These are phyloP conservation scores for Globisporangium canariense DNA, from an alignment of 352 stramenopile genomes.

Conservation along the genomic window DNA sequence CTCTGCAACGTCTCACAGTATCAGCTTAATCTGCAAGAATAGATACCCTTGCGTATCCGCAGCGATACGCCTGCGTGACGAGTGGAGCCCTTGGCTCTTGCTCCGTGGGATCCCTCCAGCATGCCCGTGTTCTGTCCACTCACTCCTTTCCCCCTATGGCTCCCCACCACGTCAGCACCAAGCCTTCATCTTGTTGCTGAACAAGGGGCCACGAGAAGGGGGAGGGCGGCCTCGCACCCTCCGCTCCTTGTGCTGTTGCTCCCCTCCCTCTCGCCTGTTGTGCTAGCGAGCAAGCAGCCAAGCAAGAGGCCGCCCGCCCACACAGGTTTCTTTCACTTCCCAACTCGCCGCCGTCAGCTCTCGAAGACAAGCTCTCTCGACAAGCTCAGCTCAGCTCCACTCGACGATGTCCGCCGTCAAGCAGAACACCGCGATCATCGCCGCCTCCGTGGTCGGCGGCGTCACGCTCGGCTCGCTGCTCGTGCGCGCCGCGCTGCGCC, in stretches of 20 bases:
- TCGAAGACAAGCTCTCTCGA: background rate
- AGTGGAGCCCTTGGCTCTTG: background rate
- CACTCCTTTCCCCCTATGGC: conserved; percentile 15
- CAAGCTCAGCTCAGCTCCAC: background rate
- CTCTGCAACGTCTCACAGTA: too few relatives aligned
- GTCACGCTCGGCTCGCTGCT: conserved; percentile 67
- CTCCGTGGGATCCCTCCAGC: background rate
- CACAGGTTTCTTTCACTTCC: background rate
- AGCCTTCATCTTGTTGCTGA: background rate
- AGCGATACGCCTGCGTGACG: background rate
- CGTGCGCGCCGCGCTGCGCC: conserved; percentile 61
- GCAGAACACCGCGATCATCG: conserved; percentile 71
- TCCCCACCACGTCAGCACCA: conserved; percentile 21
- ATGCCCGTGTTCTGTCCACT: conserved; percentile 11
- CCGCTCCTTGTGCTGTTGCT: background rate
- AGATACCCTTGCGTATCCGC: background rate
- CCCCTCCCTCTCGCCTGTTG: background rate
- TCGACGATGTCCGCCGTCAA: conserved; percentile 39
- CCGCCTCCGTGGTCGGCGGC: conserved; percentile 56
- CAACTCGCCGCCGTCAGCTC: conserved; percentile 3
- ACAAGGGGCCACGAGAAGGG: background rate
- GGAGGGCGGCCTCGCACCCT: conserved; percentile 5
- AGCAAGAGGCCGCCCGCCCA: too few relatives aligned
- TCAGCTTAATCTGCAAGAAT: background rate
- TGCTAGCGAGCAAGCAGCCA: background rate